Evolutionary conservation across 768 basidiomycete genomes (phyloP), one percentile per base, ranked within the genome.

Genomic region (Paxillus rubicundulus): DNA sequence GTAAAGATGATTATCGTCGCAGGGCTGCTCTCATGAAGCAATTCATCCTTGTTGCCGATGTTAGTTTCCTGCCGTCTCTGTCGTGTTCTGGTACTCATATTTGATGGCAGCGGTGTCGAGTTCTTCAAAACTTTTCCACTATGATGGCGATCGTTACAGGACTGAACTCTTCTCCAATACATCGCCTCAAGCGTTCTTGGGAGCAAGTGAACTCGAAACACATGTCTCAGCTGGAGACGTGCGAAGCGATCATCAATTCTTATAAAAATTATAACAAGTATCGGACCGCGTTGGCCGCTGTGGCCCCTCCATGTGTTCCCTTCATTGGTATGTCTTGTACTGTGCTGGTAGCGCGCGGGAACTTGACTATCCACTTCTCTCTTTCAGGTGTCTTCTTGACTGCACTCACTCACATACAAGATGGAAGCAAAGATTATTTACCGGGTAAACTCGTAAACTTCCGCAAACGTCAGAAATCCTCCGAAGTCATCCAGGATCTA

Each of bases 241-340:
- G 86, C 50, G 82, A 85, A 61, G 71, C 76, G 52, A 77, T 81
- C 38, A 76, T 88, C 60, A 79, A 84, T 59, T 80, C 84, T 30
- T 81, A 80, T 62, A 84, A 82, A 68, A 87, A 86, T 58, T 87
- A 85, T 70, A 78, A 79, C 51, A 82, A 75, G 47, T 87, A 85
- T 67, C 78, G 81, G 47, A 67, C 73, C 40, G 72, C 76, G 21
- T 66, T 87, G 42, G 78, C 81, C 37, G 72, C 69, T 16, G 76
- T 84, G 17, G 73, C 77, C 17, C 82, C 84, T 9, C 86, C 86
- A 37, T 86, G 85, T 50, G 81, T 87, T 9, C 86, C 86, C 3
- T 87, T 87, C 70, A 73, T 87, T 14, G 86, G 85, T 85, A 60
- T 28, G 79, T 61, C 27, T 10, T 30, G 14, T 32, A 28, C 10